Conservation (phyloP, 2,329 filamentous ascomycete species). For the Aspergillus udagawae region DNA sequence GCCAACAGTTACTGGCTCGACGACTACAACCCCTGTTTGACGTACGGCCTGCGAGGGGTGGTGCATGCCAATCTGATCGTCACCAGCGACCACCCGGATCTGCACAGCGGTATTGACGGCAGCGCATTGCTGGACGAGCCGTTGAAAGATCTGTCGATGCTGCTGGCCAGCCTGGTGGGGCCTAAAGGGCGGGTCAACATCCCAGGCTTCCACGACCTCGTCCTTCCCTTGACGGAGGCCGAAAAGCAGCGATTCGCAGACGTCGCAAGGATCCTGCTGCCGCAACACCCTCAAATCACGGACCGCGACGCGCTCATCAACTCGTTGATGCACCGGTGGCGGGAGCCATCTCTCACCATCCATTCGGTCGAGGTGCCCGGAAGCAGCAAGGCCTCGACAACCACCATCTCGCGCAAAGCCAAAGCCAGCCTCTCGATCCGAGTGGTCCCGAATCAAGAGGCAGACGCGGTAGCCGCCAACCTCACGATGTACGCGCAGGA, state of each 20-base stretch:
- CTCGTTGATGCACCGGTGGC: constrained; percentile 89
- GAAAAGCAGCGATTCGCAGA: constrained; percentile 80
- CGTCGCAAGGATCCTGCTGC: constrained; percentile 72
- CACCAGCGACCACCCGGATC: constrained; percentile 78
- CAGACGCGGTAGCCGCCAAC: constrained; percentile 66
- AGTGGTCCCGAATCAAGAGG: constrained; percentile 88
- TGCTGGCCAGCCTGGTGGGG: constrained; percentile 79
- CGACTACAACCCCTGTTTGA: constrained; percentile 90
- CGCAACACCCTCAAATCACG: constrained; percentile 63
- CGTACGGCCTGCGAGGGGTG: constrained; percentile 88
- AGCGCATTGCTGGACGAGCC: constrained; percentile 87
- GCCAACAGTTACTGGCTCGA: constrained; percentile 99
- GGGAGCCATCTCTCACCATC: constrained; percentile 89
- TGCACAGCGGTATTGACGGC: constrained; percentile 96
- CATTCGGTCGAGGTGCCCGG: constrained; percentile 84
- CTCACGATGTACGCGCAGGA: constrained; percentile 64
- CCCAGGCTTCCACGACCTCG: constrained; percentile 82
- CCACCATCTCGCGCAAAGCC: constrained; percentile 79
- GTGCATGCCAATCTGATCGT: constrained; percentile 89
- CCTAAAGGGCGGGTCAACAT: constrained; percentile 76
- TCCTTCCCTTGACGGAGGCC: constrained; percentile 68
- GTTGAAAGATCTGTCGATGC: constrained; percentile 80
- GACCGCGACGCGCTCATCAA: constrained; percentile 69
- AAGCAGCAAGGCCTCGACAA: constrained; percentile 75
- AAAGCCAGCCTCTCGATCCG: constrained; percentile 86